Conservation (phyloP, 2,329 filamentous ascomycete genomes). For the Aspergillus sp. region DNA sequence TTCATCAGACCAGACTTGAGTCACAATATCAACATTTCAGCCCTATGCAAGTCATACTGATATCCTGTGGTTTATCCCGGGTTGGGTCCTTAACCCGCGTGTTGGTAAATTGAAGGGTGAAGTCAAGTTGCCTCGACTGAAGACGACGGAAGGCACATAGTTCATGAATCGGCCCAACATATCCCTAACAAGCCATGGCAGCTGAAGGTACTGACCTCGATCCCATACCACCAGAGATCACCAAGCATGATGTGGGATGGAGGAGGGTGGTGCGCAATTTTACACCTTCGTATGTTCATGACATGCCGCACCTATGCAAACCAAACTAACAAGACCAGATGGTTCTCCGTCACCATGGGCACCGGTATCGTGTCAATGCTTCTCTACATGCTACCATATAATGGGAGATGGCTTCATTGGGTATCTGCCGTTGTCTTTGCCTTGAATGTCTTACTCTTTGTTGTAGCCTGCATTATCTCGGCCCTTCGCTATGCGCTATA, state of each 20-base stretch:
- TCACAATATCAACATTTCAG: not conserved
- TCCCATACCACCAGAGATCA: not conserved
- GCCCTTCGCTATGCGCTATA: slow-evolving; percentile 63
- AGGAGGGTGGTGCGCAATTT: slow-evolving; percentile 40
- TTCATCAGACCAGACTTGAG: not conserved
- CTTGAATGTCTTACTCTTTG: slow-evolving; percentile 38
- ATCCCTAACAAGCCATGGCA: not conserved
- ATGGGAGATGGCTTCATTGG: slow-evolving; percentile 40
- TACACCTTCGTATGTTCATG: slow-evolving; percentile 43
- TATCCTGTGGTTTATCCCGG: not conserved
- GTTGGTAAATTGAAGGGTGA: not conserved
- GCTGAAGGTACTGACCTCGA: not conserved
- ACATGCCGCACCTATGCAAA: not conserved
- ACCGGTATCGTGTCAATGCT: slow-evolving; percentile 44
- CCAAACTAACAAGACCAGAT: slow-evolving; percentile 25
- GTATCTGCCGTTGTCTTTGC: slow-evolving; percentile 38
- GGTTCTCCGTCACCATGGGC: slow-evolving; percentile 45
- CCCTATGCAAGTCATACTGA: not conserved
- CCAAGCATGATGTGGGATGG: slow-evolving; percentile 41
- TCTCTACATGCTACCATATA: slow-evolving; percentile 39
- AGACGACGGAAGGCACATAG: not conserved
- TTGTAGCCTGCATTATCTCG: slow-evolving; percentile 47
- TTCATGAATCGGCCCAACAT: not conserved
- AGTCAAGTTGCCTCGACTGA: not conserved
- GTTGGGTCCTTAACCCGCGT: not conserved